A percentile compares a stretch with the other conserved stretches of the same genome.
These are phyloP conservation scores for Lepidopterella palustris DNA, from an alignment of 495 filamentous ascomycete genomes.

Conservation along the genomic window DNA sequence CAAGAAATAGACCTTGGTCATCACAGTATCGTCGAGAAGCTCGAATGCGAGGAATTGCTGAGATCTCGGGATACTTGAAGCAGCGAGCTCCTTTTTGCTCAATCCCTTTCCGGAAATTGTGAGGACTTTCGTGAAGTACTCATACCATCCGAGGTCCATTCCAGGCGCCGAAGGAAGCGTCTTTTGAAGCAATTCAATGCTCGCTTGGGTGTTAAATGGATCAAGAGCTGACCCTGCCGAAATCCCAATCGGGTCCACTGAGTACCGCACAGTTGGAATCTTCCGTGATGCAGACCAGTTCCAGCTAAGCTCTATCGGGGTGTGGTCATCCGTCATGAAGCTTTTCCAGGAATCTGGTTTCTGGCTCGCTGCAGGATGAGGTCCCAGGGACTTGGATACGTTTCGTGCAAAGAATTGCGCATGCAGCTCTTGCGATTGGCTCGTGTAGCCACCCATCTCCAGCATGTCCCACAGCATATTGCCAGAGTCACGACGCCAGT, in stretches of 20 bases:
- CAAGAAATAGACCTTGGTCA: slow-evolving; percentile 33
- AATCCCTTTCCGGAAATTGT: neutral
- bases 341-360: slow-evolving; percentile 29
- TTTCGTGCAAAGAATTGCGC: neutral
- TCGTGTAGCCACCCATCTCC: neutral
- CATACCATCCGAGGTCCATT: slow-evolving; percentile 20
- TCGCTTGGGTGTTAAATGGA: slow-evolving; percentile 12
- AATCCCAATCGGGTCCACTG: slow-evolving; percentile 32
- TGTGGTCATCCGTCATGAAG: slow-evolving; percentile 40
- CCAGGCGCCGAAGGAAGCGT: slow-evolving; percentile 10
- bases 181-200: slow-evolving; percentile 9
- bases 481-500: neutral
- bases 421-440: neutral
- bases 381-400: neutral
- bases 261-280: slow-evolving; percentile 31
- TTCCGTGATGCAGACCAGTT: slow-evolving; percentile 22
- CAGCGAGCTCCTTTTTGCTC: neutral
- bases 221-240: slow-evolving; percentile 28
- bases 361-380: neutral
- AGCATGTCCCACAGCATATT: slow-evolving; percentile 4
- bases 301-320: slow-evolving; percentile 39
- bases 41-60: slow-evolving; percentile 33
- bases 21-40: neutral
- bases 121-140: slow-evolving; percentile 27
- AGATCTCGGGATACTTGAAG: slow-evolving; percentile 10